Percentiles rank a stretch among this genome's conserved stretches.
Evolutionary conservation across 805 yeast species (phyloP).

Genomic region (Wickerhamiella brachini): DNA sequence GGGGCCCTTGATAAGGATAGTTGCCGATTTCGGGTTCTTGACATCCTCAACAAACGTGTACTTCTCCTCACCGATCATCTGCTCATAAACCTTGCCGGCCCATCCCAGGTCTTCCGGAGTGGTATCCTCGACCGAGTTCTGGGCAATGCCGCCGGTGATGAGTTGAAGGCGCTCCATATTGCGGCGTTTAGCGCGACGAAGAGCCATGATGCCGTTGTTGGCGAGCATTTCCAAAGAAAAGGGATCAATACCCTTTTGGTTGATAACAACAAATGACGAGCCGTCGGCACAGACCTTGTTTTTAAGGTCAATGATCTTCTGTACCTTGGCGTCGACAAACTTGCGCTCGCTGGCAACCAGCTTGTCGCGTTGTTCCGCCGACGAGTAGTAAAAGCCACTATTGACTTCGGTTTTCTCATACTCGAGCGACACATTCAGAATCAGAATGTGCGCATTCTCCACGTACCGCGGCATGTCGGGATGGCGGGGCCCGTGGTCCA

Average conservation of each 20-base stretch:
- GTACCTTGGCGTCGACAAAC: conserved; percentile 86
- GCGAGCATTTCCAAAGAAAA: conserved; percentile 92
- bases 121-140: conserved; percentile 90
- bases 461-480: conserved; percentile 96
- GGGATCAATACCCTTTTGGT: conserved; percentile 98
- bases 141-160: conserved; percentile 95
- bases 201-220: conserved; percentile 80
- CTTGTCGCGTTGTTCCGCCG: conserved; percentile 92
- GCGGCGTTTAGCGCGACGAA: conserved; percentile 96
- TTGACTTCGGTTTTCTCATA: conserved; percentile 97
- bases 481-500: conserved; percentile 97
- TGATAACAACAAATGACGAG: conserved; percentile 81
- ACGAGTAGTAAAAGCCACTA: conserved; percentile 85
- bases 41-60: conserved; percentile 86
- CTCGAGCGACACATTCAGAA: conserved; percentile 85
- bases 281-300: conserved; percentile 75
- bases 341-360: conserved; percentile 84
- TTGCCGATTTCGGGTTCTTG: conserved; percentile 78
- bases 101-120: conserved; percentile 66
- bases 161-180: conserved; percentile 97
- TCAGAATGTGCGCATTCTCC: conserved; percentile 70
- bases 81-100: conserved; percentile 85
- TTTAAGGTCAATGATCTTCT: conserved; percentile 82
- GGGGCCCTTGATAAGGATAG: conserved; percentile 87
- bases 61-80: conserved; percentile 92